Base-by-base conservation (phyloP, 1,284 basidiomycete genomes). In the Sanghuangporus sanghuang region DNA sequence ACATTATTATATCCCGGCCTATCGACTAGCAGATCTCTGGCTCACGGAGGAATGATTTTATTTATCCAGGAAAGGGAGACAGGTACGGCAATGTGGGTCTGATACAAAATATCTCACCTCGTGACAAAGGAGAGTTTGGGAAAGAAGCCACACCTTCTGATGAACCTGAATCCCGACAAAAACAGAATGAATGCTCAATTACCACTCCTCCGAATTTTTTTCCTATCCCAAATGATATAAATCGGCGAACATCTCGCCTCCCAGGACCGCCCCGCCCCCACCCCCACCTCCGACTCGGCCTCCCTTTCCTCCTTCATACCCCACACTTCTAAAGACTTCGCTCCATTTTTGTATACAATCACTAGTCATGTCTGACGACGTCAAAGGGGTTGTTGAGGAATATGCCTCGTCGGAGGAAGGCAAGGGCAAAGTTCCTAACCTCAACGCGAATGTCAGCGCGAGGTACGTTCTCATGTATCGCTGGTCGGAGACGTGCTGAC, bases 91-190 rank as follows among this genome's bases (percentile, higher is more conserved):
- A 54, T 36, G 16, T 16, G 7, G 27, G 27, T 38, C 9, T 38
- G 35, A 54, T 54, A 3, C 32, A 36, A 16, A 38, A 39, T 16
- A 54, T 36, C 16, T 54, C 14, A n/a, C 16, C 53, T 54, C 53
- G 53, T 54, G 32, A 52, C 53, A 38, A 54, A 3, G 16, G 32
- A 38, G 53, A 6, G 27, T 9, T 52, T 52, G 49, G 36, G 12
- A 54, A 54, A 54, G 53, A 54, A 54, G 53, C 27, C 53, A 54
- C 53, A 23, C 16, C 50, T n/a, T n/a, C 39, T 54, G 53, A 54
- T 54, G 53, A 54, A 54, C 53, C 53, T 54, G 53, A 35, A 23
- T 52, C 16, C 3, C 32, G 50, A 23, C 50, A 52, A 46, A 46
- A 46, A n/a, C 16, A 46, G 16, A 14, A 14, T 46, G 7, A 52